Conservation (phyloP, 768 basidiomycete genomes). For the Crassisporium funariophilum region DNA sequence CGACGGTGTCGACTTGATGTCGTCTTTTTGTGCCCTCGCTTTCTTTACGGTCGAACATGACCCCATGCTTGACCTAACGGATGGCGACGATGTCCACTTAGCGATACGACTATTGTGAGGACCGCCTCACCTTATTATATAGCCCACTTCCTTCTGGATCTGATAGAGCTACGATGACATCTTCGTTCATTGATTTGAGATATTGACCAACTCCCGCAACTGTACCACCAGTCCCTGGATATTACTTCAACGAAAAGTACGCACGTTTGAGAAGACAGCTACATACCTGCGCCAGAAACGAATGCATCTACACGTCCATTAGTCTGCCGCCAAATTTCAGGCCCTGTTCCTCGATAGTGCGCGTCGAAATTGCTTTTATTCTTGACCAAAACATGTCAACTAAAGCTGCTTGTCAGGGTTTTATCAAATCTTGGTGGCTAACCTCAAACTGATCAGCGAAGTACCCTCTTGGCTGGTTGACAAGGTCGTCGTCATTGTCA, state of each 20-base stretch:
- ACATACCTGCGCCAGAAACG: constrained; percentile 88
- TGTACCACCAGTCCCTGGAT: constrained; percentile 92
- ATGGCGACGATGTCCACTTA: background rate
- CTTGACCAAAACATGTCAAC: constrained; percentile 33
- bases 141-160: constrained; percentile 96
- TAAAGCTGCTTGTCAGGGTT: background rate
- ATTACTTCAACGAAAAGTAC: background rate
- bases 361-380: constrained; percentile 90
- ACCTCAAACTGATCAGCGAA: constrained; percentile 97
- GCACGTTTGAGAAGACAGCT: constrained; percentile 16
- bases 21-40: constrained; percentile 91
- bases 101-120: background rate
- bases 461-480: constrained; percentile 70
- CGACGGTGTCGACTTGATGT: constrained; percentile 94
- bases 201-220: constrained; percentile 83
- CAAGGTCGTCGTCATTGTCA: constrained; percentile 42
- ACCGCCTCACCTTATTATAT: constrained; percentile 76
- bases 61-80: constrained; percentile 80
- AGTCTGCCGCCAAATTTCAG: constrained; percentile 94
- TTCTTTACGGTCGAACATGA: constrained; percentile 94
- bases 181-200: constrained; percentile 73
- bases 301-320: constrained; percentile 82
- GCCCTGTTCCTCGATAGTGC: constrained; percentile 88
- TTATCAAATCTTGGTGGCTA: constrained; percentile 1
- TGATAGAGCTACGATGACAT: constrained; percentile 71